Conservation (phyloP, 805 yeast species). For the Blastobotrys attinorum region DNA sequence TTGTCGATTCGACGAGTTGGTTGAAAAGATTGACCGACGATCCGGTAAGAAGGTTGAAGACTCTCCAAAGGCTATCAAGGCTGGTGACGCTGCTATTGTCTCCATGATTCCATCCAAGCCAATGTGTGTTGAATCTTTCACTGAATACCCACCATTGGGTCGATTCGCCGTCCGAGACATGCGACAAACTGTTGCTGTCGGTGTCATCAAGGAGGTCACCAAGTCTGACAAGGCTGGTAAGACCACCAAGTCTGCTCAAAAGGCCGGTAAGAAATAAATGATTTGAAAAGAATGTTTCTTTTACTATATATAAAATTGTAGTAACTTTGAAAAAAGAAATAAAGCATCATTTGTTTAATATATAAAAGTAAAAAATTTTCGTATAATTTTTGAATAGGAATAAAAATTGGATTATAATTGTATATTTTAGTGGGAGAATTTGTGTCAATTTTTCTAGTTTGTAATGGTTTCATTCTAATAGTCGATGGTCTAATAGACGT, state of each 20-base stretch:
- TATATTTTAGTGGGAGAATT: too few species aligned
- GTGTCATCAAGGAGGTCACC: conserved; percentile 94
- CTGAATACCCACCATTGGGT: conserved; percentile 94
- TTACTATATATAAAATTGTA: too few species aligned
- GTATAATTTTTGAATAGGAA: too few species aligned
- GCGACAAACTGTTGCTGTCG: conserved; percentile 99
- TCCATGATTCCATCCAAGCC: conserved; percentile 84
- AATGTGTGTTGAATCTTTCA: conserved; percentile 90
- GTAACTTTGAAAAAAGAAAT: neutral
- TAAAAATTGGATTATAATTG: too few species aligned
- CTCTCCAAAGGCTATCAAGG: conserved; percentile 86
- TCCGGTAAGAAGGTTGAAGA: conserved; percentile 89
- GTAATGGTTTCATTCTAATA: too few species aligned
- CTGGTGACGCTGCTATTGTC: conserved; percentile 95
- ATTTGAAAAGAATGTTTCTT: too few species aligned
- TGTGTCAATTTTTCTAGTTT: too few species aligned
- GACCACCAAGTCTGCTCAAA: conserved; percentile 93
- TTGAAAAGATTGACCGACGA: conserved; percentile 84
- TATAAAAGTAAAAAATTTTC: neutral
- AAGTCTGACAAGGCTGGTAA: conserved; percentile 82
- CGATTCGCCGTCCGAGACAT: conserved; percentile 99
- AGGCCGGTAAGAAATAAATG: conserved; percentile 67
- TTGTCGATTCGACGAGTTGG: conserved; percentile 72
- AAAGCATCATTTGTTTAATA: neutral
- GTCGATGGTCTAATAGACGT: too few species aligned